phyloP scores from a whole-genome alignment of 2,329 filamentous ascomycete genomes.

The Sclerotinia sclerotiorum region DNA sequence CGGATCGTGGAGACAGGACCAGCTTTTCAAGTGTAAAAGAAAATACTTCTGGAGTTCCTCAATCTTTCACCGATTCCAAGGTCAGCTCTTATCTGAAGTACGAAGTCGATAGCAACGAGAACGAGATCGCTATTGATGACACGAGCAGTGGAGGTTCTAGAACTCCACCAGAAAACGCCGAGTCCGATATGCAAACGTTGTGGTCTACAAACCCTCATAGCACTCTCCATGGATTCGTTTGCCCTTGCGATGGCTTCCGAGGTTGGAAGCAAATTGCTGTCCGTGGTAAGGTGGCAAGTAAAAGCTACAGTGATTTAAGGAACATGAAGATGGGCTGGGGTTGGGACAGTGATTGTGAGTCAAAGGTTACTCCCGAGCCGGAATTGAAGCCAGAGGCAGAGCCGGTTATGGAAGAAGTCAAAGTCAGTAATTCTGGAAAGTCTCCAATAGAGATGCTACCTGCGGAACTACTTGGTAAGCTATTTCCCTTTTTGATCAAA shows the following conservation, averaged over 20 bases:
- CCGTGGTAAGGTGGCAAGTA: slow-evolving; percentile 55
- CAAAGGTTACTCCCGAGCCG: not conserved
- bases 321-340: slow-evolving; percentile 56
- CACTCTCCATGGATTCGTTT: slow-evolving; percentile 58
- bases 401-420: slow-evolving; percentile 25
- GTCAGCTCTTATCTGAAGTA: slow-evolving; percentile 51
- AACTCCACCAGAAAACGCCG: slow-evolving; percentile 35
- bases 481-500: slow-evolving; percentile 21
- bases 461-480: slow-evolving; percentile 68
- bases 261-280: slow-evolving; percentile 64
- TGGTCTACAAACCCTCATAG: slow-evolving; percentile 49
- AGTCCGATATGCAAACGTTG: slow-evolving; percentile 26
- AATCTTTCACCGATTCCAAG: slow-evolving; percentile 64
- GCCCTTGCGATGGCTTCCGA: slow-evolving; percentile 56
- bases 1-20: slow-evolving; percentile 37
- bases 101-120: slow-evolving; percentile 26
- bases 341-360: slow-evolving; percentile 39
- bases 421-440: slow-evolving; percentile 45
- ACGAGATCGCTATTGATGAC: slow-evolving; percentile 52
- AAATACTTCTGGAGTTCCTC: slow-evolving; percentile 46
- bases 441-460: slow-evolving; percentile 67
- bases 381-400: slow-evolving; percentile 11
- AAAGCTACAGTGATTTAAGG: slow-evolving; percentile 61
- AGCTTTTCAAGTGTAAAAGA: slow-evolving; percentile 41
- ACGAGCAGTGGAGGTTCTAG: slow-evolving; percentile 15